Evolutionary conservation across 495 filamentous ascomycete genomes (phyloP), one percentile per base, ranked within the genome.

Genomic region (Aspergillus bertholletiae): DNA sequence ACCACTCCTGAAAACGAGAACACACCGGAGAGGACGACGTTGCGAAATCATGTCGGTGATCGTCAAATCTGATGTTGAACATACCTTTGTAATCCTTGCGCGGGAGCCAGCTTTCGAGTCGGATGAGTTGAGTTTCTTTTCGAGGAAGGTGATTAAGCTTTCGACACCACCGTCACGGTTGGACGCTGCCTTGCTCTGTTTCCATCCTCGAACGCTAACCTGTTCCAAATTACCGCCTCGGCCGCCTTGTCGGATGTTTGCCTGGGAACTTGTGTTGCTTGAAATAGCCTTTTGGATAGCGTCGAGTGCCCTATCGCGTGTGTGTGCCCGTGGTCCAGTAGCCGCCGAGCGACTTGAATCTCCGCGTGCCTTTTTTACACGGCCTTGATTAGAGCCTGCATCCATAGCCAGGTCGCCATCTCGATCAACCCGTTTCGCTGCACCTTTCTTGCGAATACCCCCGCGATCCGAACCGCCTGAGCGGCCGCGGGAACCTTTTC

Each of bases 321-420:
- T 52, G 26, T 57, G 63, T 44, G 55, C 39, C 45, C 63, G 66
- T 47, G 58, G 41, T 54, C 63, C 58, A 46, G 51, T 46, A 37
- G 57, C 32, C 26, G 49, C 39, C 18, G 65, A 37, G 46, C 74
- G 67, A 21, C 66, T 71, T 39, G 67, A 64, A 24, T 74, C 70
- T 27, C 73, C 71, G 27, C 73, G 68, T 35, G 57, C 61, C 43
- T 69, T 66, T 34, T 71, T 69, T 45, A 62, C 73, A 55, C 78
- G 75, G 34, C 53, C 58, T 23, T 66, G 64, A 18, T 64, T 63
- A 27, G 65, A 64, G 20, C 73, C 68, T 44, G 68, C 73, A 67
- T 84, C 88, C 90, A 94, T 96, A 28, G 84, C 80, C 35, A 94
- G 75, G 70, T 95, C 90, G 13, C 90, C 90, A 78, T 95, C 90